These are phyloP conservation scores for Grifola frondosa DNA, from an alignment of 1,284 basidiomycete genomes.

Conservation along the genomic window DNA sequence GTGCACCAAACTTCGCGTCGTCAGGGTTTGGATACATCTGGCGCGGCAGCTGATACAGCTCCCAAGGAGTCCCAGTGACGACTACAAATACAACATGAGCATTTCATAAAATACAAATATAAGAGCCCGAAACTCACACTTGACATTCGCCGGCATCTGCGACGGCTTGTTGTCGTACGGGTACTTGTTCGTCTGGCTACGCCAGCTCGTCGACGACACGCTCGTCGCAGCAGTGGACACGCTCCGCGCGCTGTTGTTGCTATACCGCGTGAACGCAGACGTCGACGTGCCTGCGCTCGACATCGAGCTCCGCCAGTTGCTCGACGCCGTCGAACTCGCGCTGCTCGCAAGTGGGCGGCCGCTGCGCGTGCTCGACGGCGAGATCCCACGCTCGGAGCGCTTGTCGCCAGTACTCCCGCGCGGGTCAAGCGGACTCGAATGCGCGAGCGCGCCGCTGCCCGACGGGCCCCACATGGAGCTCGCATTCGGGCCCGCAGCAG, in stretches of 20 bases:
- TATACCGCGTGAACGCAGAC: conserved; percentile 72
- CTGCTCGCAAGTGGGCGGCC: conserved; percentile 52
- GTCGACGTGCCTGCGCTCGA: conserved; percentile 65
- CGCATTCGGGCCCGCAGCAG: conserved; percentile 19
- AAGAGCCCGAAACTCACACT: conserved; percentile 54
- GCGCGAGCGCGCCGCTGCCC: conserved; percentile 17
- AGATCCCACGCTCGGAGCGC: conserved; percentile 41
- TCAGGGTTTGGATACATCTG: conserved; percentile 58
- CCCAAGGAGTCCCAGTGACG: conserved; percentile 74
- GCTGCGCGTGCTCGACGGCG: conserved; percentile 56
- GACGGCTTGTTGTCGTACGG: conserved; percentile 15
- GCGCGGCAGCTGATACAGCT: conserved; percentile 63
- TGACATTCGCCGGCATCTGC: conserved; percentile 66
- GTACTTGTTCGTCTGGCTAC: conserved; percentile 38
- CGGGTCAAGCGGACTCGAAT: conserved; percentile 16
- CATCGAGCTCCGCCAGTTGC: conserved; percentile 76
- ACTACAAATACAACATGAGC: conserved; percentile 40
- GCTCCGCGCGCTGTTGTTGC: conserved; percentile 70
- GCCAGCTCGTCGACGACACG: conserved; percentile 68
- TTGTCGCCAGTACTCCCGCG: conserved; percentile 16
- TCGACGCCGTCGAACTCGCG: conserved; percentile 57
- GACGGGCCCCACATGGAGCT: conserved; percentile 34
- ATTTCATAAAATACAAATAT: conserved; percentile 13
- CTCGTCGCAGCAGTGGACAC: conserved; percentile 77
- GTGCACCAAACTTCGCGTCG: conserved; percentile 60